These are phyloP conservation scores for Aureobasidium sp. DNA, from an alignment of 2,329 filamentous ascomycete species.

Conservation along the genomic window DNA sequence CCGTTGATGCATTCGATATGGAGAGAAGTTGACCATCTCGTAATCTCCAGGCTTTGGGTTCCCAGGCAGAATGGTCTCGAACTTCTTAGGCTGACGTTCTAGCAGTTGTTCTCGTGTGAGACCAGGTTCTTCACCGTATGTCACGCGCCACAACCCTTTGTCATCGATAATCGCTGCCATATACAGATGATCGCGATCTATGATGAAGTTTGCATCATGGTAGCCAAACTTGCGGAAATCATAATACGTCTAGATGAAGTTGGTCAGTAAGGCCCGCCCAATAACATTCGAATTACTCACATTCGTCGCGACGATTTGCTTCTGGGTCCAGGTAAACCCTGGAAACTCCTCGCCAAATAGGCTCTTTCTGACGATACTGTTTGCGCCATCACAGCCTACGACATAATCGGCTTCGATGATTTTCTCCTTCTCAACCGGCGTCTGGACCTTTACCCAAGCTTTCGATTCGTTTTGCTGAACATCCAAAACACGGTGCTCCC, in stretches of 20 bases:
- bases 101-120: slow-evolving; percentile 22
- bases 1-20: slow-evolving; percentile 37
- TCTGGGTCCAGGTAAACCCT: slow-evolving; percentile 18
- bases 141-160: slow-evolving; percentile 34
- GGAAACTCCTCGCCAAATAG: slow-evolving; percentile 23
- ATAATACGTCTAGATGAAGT: slow-evolving; percentile 22
- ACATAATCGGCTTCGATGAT: slow-evolving; percentile 19
- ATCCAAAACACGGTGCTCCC: slow-evolving; percentile 22
- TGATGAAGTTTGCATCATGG: slow-evolving; percentile 36
- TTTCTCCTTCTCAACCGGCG: slow-evolving; percentile 17
- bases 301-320: slow-evolving; percentile 19
- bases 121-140: slow-evolving; percentile 32
- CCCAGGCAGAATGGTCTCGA: slow-evolving; percentile 22
- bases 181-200: slow-evolving; percentile 30
- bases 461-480: slow-evolving; percentile 24
- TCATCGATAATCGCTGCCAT: slow-evolving; percentile 24
- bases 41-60: slow-evolving; percentile 25
- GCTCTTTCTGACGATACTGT: slow-evolving; percentile 20
- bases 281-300: not conserved
- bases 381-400: slow-evolving; percentile 22
- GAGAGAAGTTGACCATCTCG: slow-evolving; percentile 30
- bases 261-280: not conserved
- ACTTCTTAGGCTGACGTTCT: slow-evolving; percentile 22
- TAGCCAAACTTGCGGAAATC: slow-evolving; percentile 32
- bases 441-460: slow-evolving; percentile 24